Evolutionary conservation across 305 asterid genomes (phyloP), one percentile per base, ranked within the genome.

Genomic region (Fraxinus nigra): DNA sequence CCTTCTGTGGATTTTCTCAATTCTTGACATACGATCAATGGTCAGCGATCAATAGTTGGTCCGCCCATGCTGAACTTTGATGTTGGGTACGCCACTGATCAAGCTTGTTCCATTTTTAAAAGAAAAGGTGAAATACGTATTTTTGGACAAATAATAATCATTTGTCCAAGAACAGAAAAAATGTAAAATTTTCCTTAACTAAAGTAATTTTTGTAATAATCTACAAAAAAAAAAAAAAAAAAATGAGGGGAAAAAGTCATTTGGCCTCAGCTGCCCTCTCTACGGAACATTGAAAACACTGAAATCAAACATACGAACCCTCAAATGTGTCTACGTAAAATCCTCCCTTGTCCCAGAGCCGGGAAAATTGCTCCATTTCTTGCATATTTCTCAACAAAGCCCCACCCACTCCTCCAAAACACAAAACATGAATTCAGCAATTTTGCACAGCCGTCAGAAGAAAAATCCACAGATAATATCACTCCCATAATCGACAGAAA

Each of bases 401-500:
- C 70, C 28, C 32, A 61, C 70, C 78, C 63, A 38, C 65, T 63
- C 48, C 35, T 65, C 65, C 54, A 75, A 67, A 65, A 7, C 80
- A 40, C 43, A 8, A 26, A 54, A 43, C 61, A 1, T 35, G 28
- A 14, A 63, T 73, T 63, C 56, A 82, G 30, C 70, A 82, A 34
- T 79, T 18, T 38, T 24, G 20, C 81, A 24, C 30, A 59, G 33
- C 22, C 24, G 59, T 63, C 80, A 79, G 73, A 24, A 26, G 35
- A 65, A 9, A 9, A 22, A 3, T 13, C 33, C 6, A 26, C 73
- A 1, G 73, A 65, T 24, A 11, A 26, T 65, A 8, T 22, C 73
- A 26, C 73, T 75, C 24, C 35, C 75, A 78, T 86, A 38, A 80
- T 85, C 78, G 77, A 92, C 88, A 76, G 87, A 43, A 8, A 83